Conservation (phyloP, 352 stramenopile genomes). For the Pythium angustatum region DNA sequence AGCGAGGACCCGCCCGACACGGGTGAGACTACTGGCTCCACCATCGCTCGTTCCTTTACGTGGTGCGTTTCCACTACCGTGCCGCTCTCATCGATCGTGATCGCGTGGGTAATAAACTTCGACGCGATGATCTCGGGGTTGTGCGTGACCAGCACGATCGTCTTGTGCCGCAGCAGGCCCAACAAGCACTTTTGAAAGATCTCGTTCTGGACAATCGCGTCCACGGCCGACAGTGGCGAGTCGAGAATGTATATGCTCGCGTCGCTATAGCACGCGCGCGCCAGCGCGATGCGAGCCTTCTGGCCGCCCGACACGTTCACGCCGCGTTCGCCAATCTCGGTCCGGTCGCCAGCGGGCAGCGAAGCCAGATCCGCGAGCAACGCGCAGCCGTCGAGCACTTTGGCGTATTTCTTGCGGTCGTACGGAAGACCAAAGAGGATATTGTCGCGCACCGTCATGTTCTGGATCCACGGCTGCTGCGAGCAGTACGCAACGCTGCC, state of each 20-base stretch:
- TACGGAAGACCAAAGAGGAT: slow-evolving; percentile 87
- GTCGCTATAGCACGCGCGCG: slow-evolving; percentile 58
- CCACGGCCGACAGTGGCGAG: slow-evolving; percentile 88
- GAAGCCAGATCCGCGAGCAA: slow-evolving; percentile 49
- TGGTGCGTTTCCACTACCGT: slow-evolving; percentile 39
- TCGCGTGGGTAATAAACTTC: slow-evolving; percentile 12
- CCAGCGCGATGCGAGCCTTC: slow-evolving; percentile 53
- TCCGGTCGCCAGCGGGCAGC: slow-evolving; percentile 64
- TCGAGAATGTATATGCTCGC: slow-evolving; percentile 83
- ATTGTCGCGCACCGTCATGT: slow-evolving; percentile 64
- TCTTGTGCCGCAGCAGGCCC: slow-evolving; percentile 22
- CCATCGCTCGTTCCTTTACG: slow-evolving; percentile 43
- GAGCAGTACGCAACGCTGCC: slow-evolving; percentile 62
- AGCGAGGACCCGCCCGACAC: neutral
- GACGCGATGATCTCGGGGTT: slow-evolving; percentile 28
- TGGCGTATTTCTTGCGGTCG: slow-evolving; percentile 42
- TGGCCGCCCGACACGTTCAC: slow-evolving; percentile 58
- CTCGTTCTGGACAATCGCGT: slow-evolving; percentile 89
- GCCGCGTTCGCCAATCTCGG: slow-evolving; percentile 55
- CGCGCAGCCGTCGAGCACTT: slow-evolving; percentile 52
- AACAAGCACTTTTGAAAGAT: slow-evolving; percentile 60
- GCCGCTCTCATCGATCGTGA: slow-evolving; percentile 15
- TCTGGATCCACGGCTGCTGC: slow-evolving; percentile 88
- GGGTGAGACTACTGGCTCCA: slow-evolving; percentile 37
- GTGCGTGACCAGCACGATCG: slow-evolving; percentile 27